Evolutionary conservation across 768 basidiomycete species (phyloP).

Genomic region (Filobasidium wieringae): DNA sequence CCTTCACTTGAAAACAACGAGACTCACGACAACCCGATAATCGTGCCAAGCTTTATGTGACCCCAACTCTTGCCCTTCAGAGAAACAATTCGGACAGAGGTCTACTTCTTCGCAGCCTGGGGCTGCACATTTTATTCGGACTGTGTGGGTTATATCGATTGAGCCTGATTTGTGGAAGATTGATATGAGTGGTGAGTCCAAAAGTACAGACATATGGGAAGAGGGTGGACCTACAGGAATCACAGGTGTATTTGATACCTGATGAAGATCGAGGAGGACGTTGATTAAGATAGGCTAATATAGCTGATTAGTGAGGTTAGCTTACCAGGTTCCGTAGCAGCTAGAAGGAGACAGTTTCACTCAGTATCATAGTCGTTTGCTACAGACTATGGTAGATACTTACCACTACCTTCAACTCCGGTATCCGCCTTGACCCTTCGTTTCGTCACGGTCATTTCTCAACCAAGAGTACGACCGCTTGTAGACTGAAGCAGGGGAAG

Average conservation of each 20-base stretch:
- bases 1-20: not conserved
- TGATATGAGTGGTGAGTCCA: not conserved
- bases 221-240: slow-evolving; percentile 25
- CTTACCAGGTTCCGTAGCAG: slow-evolving; percentile 30
- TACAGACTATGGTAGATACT: not conserved
- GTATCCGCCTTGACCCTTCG: slow-evolving; percentile 26
- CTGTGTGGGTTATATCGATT: slow-evolving; percentile 86
- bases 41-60: slow-evolving; percentile 74
- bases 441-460: slow-evolving; percentile 38
- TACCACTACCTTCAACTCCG: slow-evolving; percentile 26
- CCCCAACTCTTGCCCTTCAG: slow-evolving; percentile 75
- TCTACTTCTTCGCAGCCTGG: slow-evolving; percentile 63
- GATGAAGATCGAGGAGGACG: not conserved
- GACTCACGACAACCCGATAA: slow-evolving; percentile 76
- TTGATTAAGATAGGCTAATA: not conserved
- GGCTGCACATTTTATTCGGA: slow-evolving; percentile 88
- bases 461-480: too few relatives aligned
- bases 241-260: slow-evolving; percentile 39
- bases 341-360: not conserved
- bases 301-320: not conserved
- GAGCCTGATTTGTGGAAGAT: slow-evolving; percentile 39
- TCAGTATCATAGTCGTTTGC: not conserved
- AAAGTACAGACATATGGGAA: not conserved
- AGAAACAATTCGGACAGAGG: slow-evolving; percentile 85
- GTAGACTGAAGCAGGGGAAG: too few relatives aligned